Conservation (phyloP, 192 early-diverging fungal species). For the Linnemannia elongata region DNA sequence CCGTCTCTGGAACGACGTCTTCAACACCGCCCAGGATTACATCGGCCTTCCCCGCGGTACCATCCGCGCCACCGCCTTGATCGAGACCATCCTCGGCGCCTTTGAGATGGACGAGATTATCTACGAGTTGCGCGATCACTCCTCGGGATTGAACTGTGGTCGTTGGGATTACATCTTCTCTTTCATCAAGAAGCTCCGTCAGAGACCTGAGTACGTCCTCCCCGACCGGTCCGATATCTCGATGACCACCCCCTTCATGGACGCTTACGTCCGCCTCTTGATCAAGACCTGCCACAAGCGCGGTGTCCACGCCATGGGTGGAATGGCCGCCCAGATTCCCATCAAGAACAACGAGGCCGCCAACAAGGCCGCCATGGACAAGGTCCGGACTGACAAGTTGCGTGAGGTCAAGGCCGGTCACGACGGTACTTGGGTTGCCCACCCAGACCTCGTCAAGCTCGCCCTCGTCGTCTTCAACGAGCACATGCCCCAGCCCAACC, state of each 20-base stretch:
- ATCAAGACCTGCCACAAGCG: conserved; percentile 98
- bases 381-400: conserved; percentile 94
- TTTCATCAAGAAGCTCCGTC: conserved; percentile 97
- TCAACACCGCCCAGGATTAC: conserved; percentile 94
- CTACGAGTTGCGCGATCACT: conserved; percentile 98
- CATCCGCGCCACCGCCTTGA: conserved; percentile 95
- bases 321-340: conserved; percentile 98
- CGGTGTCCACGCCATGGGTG: conserved; percentile 98
- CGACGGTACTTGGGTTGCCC: conserved; percentile 97
- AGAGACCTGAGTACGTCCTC: conserved; percentile 87
- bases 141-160: conserved; percentile 97
- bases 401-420: conserved; percentile 96
- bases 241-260: conserved; percentile 98
- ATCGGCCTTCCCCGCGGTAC: conserved; percentile 92
- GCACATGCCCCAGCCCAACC: conserved; percentile 96
- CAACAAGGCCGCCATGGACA: conserved; percentile 90
- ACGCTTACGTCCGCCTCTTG: conserved; percentile 94
- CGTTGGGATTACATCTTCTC: conserved; percentile 99
- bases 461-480: conserved; percentile 91
- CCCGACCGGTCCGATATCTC: conserved; percentile 91
- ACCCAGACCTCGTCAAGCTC: conserved; percentile 93
- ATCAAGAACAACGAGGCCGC: conserved; percentile 93
- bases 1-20: conserved; percentile 97
- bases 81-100: conserved; percentile 96
- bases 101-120: conserved; percentile 99